Evolutionary conservation across 148 eudicot species (phyloP).

Genomic region (Euryodendron excelsum): DNA sequence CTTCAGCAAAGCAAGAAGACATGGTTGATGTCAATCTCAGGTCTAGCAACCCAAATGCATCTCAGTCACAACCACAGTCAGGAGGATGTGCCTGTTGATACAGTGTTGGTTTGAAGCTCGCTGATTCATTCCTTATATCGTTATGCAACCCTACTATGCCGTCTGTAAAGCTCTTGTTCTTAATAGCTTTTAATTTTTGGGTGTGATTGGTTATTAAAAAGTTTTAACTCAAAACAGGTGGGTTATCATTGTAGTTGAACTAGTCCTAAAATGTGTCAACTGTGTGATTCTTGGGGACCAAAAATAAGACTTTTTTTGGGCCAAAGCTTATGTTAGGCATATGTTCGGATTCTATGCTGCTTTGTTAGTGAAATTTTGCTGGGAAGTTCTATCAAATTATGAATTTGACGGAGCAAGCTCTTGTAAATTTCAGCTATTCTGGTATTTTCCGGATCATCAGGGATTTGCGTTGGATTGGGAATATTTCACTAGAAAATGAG

Average conservation of each 20-base stretch:
- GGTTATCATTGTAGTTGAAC: not conserved
- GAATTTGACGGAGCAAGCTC: not conserved
- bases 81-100: constrained; percentile 48
- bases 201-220: not conserved
- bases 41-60: constrained; percentile 37
- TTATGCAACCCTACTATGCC: constrained; percentile 27
- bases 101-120: not conserved
- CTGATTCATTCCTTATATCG: not conserved
- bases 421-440: not conserved
- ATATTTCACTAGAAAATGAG: no score
- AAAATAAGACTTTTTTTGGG: no score
- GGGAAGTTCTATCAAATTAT: not conserved
- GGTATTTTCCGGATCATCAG: no score
- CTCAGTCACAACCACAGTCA: constrained; percentile 39
- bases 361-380: constrained; percentile 6
- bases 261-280: not conserved
- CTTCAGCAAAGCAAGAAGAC: constrained; percentile 51
- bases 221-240: not conserved
- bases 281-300: constrained; percentile 2
- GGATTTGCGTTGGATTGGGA: no score
- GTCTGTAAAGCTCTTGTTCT: constrained; percentile 15
- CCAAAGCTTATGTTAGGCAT: not conserved
- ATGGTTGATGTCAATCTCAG: constrained; percentile 56
- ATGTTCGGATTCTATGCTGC: not conserved
- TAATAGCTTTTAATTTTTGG: not conserved